Base-by-base conservation (phyloP, 2,329 filamentous ascomycete species). In the Stemphylium vesicarium region DNA sequence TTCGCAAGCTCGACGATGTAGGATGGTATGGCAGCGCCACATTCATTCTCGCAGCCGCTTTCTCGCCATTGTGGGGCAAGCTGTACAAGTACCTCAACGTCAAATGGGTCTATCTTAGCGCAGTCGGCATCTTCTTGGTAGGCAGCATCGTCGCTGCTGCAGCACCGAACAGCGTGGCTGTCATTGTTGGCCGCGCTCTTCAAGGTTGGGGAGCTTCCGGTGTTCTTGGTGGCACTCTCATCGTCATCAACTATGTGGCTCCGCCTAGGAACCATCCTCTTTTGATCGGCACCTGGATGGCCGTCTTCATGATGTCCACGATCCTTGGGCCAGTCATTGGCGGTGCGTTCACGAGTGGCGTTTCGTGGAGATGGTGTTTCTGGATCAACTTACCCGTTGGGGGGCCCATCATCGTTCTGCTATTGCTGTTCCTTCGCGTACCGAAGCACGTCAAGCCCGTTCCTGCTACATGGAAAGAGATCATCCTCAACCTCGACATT, bases 401-500 rank as follows among this genome's bases (percentile, higher is more conserved):
- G 9, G 35, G 11, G 4, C 13, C 4, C 9, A n/a, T 16, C 4
- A 7, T n/a, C 11, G 24, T 16, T 5, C 15, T 32, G 8, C 3
- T 16, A 18, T 9, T 43, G n/a, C 7, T 43, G 4, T 70, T 77
- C 57, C 72, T 82, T 58, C 64, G 70, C 9, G 16, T 46, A 6
- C 43, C 43, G 7, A 18, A 18, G n/a, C 4, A 36, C 7, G 5
- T 36, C 11, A 36, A 35, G 13, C 6, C 16, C 9, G 31, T 22
- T 11, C 18, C 42, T 5, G 24, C 35, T n/a, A 33, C 13, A 13
- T 31, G 20, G 35, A 37, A 46, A 24, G 29, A 43, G 18, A 12
- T 43, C 11, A 29, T 37, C 6, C 24, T 36, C 4, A 8, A 37
- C 8, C 13, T 38, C 4, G 43, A 46, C 11, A 16, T 36, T 4